Base-by-base conservation (phyloP, 148 eudicot genomes). In the Bassia scoparia region DNA sequence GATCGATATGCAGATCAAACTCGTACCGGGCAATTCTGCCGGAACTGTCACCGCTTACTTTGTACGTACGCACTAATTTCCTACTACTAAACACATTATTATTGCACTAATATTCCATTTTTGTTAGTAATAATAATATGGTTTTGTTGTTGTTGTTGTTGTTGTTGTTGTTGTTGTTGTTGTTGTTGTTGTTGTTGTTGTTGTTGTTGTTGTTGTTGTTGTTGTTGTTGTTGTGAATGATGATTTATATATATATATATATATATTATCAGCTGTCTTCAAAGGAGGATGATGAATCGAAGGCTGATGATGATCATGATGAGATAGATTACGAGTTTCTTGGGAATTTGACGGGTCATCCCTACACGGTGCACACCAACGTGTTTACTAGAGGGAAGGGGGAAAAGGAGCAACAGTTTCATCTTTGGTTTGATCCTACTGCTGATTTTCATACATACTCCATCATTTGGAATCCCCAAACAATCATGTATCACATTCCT, bases 371-470 rank as follows among this genome's bases (percentile, higher is more conserved):
- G 31, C 82, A 79, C 50, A 79, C 82, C 29, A 79, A 79, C 75
- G 71, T 79, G 37, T 79, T 63, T 53, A 67, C 82, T 3, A 62
- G 30, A 48, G 82, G 82, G 1, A 75, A 70, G 66, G 82, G 82
- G 0, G 72, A 80, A 9, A 70, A 76, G 41, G 82, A 80, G 54
- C 82, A 80, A 38, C 79, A 80, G 33, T 80, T 80, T 66, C 78
- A 75, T 37, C 82, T 79, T 9, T 80, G 82, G 82, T 75, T 75
- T 49, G 82, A 79, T 24, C 79, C 82, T 27, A 71, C 82, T 56
- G 38, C 65, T 49, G 61, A 81, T 50, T 81, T 81, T 41, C 84
- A 81, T 53, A 81, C 84, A 30, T 81, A 81, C 75, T 81, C 84
- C 50, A 77, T 81, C 70, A 66, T 81, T 20, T 81, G 81, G 81